Evolutionary conservation across 352 stramenopile species (phyloP).

Genomic region (Globisporangium parvum): DNA sequence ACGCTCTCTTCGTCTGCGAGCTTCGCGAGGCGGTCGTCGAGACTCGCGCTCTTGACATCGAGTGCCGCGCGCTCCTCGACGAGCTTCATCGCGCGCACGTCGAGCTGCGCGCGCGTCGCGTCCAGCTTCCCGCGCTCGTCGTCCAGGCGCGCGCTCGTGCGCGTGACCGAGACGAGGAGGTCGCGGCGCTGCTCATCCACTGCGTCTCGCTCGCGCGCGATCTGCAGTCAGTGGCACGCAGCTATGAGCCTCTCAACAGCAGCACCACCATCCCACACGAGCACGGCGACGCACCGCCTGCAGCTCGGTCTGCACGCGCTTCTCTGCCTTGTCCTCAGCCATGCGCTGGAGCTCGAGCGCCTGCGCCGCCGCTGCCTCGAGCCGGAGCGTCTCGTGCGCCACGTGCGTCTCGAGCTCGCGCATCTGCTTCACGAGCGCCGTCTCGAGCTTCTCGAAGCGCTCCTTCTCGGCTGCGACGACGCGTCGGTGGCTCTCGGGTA

Average conservation of each 20-base stretch:
- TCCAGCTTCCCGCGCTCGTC: slow-evolving; percentile 71
- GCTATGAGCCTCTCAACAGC: too few species aligned
- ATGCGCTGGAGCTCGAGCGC: slow-evolving; percentile 25
- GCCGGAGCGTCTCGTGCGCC: slow-evolving; percentile 31
- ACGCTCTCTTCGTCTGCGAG: slow-evolving; percentile 42
- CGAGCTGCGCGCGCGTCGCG: slow-evolving; percentile 44
- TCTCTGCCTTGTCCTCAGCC: slow-evolving; percentile 55
- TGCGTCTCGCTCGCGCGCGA: slow-evolving; percentile 56
- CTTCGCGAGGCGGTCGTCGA: slow-evolving; percentile 45
- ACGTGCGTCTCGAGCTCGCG: slow-evolving; percentile 43
- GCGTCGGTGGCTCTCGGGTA: slow-evolving; percentile 53
- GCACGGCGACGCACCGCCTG: slow-evolving; percentile 23
- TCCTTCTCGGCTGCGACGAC: slow-evolving; percentile 56
- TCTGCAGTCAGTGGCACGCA: slow-evolving; percentile 19
- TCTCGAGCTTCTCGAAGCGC: slow-evolving; percentile 59
- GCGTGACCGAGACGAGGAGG: slow-evolving; percentile 46
- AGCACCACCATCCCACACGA: too few species aligned
- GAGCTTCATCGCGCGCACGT: slow-evolving; percentile 42
- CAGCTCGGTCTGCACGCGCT: slow-evolving; percentile 55
- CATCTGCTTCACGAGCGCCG: slow-evolving; percentile 39
- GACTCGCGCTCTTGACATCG: slow-evolving; percentile 30
- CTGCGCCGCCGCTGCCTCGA: slow-evolving; percentile 32
- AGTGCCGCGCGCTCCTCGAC: slow-evolving; percentile 56
- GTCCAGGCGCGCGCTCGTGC: slow-evolving; percentile 44
- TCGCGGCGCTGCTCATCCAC: slow-evolving; percentile 71